A percentile compares a stretch with the other conserved stretches of the same genome.
Conservation (phyloP, 495 filamentous ascomycete genomes). For the Pyrenopolyporus hunteri region DNA sequence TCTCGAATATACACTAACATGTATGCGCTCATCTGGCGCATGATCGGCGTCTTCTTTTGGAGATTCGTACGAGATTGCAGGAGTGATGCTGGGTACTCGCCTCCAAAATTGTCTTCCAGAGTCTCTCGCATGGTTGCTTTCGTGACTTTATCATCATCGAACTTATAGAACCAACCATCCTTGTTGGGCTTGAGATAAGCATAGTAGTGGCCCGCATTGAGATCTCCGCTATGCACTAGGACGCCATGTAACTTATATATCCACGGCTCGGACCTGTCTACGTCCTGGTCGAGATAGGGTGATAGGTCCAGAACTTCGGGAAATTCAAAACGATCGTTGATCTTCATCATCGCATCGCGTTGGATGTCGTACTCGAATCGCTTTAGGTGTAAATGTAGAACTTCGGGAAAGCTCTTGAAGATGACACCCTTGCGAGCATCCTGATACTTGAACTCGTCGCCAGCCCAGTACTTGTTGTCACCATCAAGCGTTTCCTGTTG, state of each 20-base stretch:
- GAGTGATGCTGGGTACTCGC: conserved; percentile 72
- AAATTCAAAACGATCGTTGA: conserved; percentile 98
- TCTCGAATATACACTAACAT: conserved; percentile 99
- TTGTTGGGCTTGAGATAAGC: conserved; percentile 93
- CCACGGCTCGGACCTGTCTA: conserved; percentile 88
- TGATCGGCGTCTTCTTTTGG: conserved; percentile 55
- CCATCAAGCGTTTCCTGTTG: conserved; percentile 95
- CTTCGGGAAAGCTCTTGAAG: conserved; percentile 93
- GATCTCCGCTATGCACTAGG: conserved; percentile 92
- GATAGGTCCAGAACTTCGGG: conserved; percentile 90
- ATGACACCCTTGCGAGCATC: conserved; percentile 98
- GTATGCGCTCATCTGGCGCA: conserved; percentile 76
- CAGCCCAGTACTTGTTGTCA: conserved; percentile 96
- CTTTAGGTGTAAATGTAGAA: conserved; percentile 94
- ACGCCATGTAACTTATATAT: conserved; percentile 93
- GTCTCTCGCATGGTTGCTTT: conserved; percentile 90
- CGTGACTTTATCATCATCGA: conserved; percentile 96
- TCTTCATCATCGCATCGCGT: conserved; percentile 96
- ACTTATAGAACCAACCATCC: conserved; percentile 93
- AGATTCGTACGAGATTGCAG: conserved; percentile 44
- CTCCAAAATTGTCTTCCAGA: conserved; percentile 95
- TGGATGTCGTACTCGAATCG: conserved; percentile 98
- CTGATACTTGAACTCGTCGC: conserved; percentile 85
- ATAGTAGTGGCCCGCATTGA: conserved; percentile 99
- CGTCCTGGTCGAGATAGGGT: conserved; percentile 84